Evolutionary conservation across 306 rosid species (phyloP), one percentile per base, ranked within the genome.

Genomic region (Dalbergia cultrata): DNA sequence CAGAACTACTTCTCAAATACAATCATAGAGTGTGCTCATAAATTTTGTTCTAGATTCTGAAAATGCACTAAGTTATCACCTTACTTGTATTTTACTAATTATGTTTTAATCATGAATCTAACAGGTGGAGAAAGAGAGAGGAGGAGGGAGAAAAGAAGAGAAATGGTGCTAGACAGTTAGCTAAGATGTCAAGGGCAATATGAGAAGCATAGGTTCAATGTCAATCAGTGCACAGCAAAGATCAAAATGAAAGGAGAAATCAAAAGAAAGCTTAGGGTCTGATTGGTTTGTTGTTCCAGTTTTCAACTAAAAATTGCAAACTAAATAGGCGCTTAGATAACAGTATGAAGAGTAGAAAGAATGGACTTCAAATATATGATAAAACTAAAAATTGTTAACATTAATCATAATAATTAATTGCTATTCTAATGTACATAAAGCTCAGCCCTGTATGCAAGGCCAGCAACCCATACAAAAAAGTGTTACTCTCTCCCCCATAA

Each of bases 351-450:
- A 65, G 49, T 67, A 66, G n/a, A 77, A 43, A 2, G 2, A 43
- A 79, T 18, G 37, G 57, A 78, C 18, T 19, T 21, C 5, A 19
- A 11, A 35, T 17, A 7, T 12, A 57, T 66, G 62, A 60, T 52
- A 54, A 53, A 71, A 77, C 52, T 67, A 72, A 78, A 66, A 66
- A 61, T 31, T 18, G 75, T 62, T 64, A 81, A 47, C 74, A 77
- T 71, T 39, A 80, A 81, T 53, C 74, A 77, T 71, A 31, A 80
- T 83, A 83, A 70, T 84, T 85, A 70, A 83, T 72, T 75, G 80
- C 79, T 86, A 84, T 70, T 70, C 76, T 13, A 70, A 87, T 89
- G 52, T 90, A 90, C 93, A 90, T 84, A 77, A 73, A 84, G 78
- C 75, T 26, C 63, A 22, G 22, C 75, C 81, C 5, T 11, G 63